phyloP scores from a whole-genome alignment of 139 green algal species.

The Coelastrella sp. region DNA sequence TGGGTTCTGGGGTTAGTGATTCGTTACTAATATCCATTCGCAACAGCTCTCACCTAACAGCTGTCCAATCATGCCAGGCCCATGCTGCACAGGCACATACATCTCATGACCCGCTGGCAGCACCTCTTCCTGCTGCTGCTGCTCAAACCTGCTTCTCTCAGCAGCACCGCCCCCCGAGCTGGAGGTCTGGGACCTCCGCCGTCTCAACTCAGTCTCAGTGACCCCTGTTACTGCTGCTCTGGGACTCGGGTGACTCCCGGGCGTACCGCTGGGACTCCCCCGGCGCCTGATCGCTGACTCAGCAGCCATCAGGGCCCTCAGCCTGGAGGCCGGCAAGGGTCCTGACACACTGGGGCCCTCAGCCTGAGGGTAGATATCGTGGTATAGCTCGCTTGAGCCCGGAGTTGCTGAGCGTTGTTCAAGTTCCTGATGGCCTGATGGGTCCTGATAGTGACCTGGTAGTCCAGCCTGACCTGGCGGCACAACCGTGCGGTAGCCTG shows the following conservation, averaged over 20 bases:
- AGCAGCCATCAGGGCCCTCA: too few relatives aligned
- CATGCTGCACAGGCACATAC: background rate
- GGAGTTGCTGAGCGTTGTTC: background rate
- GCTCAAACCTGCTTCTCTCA: background rate
- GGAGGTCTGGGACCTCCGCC: background rate
- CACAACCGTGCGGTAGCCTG: background rate
- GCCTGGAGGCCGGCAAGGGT: too few relatives aligned
- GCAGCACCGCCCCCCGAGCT: background rate
- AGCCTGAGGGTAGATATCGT: background rate
- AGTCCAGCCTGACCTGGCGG: background rate
- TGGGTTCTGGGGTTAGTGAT: too few relatives aligned
- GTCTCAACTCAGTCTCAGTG: background rate
- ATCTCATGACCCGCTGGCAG: background rate
- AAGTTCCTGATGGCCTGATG: background rate
- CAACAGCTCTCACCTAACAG: background rate
- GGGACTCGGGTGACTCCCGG: too few relatives aligned
- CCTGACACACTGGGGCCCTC: too few relatives aligned
- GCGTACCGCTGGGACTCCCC: too few relatives aligned
- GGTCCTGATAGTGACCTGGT: background rate
- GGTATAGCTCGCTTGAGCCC: background rate
- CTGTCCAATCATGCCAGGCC: background rate
- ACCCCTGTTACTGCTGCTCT: background rate
- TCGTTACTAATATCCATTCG: too few relatives aligned
- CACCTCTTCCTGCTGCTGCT: background rate
- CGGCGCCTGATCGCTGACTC: too few relatives aligned